Conservation (phyloP, 2,329 filamentous ascomycete genomes). For the Aspergillus floridensis region DNA sequence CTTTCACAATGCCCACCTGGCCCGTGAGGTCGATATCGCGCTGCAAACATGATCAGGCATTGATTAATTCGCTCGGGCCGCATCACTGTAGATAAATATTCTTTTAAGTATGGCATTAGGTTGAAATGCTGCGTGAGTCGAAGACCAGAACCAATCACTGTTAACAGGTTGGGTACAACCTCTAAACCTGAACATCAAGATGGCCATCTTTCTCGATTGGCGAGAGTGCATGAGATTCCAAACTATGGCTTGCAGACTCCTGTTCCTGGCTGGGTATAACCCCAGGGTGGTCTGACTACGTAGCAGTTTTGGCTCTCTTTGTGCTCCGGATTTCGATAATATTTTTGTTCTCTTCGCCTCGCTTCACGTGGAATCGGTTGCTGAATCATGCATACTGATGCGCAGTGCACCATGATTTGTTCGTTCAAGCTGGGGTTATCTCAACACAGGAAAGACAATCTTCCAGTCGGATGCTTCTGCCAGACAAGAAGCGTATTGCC, state of each 20-base stretch:
- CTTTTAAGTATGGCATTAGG: too few relatives aligned
- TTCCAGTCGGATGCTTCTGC: too few relatives aligned
- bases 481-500: too few relatives aligned
- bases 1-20: not conserved
- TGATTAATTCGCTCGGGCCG: not conserved
- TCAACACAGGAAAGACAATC: too few relatives aligned
- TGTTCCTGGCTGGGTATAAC: not conserved
- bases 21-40: not conserved
- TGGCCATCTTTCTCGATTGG: not conserved
- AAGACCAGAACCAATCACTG: not conserved
- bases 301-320: not conserved
- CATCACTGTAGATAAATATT: not conserved
- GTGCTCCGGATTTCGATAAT: not conserved
- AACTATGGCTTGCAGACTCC: not conserved
- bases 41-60: not conserved
- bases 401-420: too few relatives aligned
- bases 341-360: too few relatives aligned
- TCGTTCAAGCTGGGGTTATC: too few relatives aligned
- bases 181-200: not conserved
- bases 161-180: not conserved
- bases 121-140: too few relatives aligned
- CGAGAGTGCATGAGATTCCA: not conserved
- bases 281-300: not conserved
- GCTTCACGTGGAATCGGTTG: too few relatives aligned
- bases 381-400: too few relatives aligned